A percentile compares a stretch with the other conserved stretches of the same genome.
Evolutionary conservation across 345 rosid species (phyloP).

Genomic region (Corymbia maculata): DNA sequence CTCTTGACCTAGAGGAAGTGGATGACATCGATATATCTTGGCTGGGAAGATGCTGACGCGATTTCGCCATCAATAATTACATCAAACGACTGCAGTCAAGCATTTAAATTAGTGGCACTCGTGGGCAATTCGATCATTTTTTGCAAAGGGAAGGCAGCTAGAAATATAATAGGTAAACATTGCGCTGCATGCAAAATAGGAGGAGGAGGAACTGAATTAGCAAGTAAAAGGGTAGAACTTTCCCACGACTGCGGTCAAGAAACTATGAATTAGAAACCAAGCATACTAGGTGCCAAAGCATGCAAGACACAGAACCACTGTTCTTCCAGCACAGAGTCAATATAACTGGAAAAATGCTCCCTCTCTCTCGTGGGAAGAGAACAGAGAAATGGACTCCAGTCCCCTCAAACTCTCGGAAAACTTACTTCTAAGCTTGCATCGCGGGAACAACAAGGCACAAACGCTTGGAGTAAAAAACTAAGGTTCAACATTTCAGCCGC

Average conservation of each 20-base stretch:
- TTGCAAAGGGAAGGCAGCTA: not conserved
- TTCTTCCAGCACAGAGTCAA: not conserved
- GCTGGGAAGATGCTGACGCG: slow-evolving; percentile 5
- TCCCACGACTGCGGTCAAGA: not conserved
- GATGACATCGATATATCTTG: slow-evolving; percentile 59
- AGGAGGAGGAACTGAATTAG: not conserved
- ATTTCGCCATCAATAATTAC: slow-evolving; percentile 42
- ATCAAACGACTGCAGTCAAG: not conserved
- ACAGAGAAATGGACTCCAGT: not conserved
- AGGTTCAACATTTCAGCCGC: not conserved
- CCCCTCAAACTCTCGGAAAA: not conserved
- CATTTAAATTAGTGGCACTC: not conserved
- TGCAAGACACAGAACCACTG: not conserved
- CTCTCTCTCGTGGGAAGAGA: not conserved
- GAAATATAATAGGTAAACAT: not conserved
- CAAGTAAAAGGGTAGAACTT: not conserved
- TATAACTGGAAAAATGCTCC: not conserved
- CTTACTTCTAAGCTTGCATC: not conserved
- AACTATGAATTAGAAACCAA: not conserved
- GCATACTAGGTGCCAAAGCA: not conserved
- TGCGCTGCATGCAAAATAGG: not conserved
- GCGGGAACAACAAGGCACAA: not conserved
- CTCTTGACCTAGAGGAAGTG: slow-evolving; percentile 55
- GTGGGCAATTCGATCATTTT: not conserved
- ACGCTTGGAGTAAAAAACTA: not conserved